Evolutionary conservation across 768 basidiomycete species (phyloP).

Genomic region (Imleria badia): DNA sequence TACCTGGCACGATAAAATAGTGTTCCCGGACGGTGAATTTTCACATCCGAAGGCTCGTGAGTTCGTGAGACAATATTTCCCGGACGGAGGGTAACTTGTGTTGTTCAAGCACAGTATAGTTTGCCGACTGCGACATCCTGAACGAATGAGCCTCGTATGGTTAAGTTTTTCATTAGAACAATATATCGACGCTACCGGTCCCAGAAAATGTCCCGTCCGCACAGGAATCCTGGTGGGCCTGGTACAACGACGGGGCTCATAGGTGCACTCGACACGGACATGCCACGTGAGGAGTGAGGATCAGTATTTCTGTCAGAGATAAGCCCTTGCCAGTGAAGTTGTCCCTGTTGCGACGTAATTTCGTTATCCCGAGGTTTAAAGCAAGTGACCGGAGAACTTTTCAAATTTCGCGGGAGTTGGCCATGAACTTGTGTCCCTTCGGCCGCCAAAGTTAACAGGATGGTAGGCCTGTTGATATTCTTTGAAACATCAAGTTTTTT

Average conservation of each 20-base stretch:
- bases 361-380: background rate
- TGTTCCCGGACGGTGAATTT: background rate
- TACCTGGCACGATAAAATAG: background rate
- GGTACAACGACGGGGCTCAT: background rate
- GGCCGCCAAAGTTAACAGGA: too few relatives aligned
- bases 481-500: too few relatives aligned
- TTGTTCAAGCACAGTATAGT: too few relatives aligned
- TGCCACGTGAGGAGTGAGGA: background rate
- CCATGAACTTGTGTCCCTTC: too few relatives aligned
- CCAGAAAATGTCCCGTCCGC: background rate
- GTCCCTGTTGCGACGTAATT: background rate
- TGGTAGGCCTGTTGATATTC: too few relatives aligned
- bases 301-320: background rate
- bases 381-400: too few relatives aligned
- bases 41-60: too few relatives aligned
- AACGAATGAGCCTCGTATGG: background rate
- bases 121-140: background rate
- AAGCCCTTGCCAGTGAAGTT: background rate
- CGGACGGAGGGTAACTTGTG: too few relatives aligned
- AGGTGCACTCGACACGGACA: background rate
- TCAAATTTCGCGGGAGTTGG: too few relatives aligned
- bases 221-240: background rate
- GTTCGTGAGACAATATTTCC: too few relatives aligned
- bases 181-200: background rate
- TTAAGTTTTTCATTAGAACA: background rate